Evolutionary conservation across 345 rosid species (phyloP).

Genomic region (Viola odorata): DNA sequence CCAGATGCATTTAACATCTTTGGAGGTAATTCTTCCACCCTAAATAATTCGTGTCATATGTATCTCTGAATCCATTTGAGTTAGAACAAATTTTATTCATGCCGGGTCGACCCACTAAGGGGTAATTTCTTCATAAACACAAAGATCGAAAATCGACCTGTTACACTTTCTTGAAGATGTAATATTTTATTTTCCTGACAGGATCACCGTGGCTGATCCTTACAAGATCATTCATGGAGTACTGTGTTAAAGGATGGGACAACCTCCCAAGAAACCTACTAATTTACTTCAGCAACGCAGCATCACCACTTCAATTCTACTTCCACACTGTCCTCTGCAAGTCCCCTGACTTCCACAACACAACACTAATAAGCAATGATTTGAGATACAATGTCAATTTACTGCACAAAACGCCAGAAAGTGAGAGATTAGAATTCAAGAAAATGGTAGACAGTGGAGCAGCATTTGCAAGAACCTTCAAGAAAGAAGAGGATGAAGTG

Average conservation of each 20-base stretch:
- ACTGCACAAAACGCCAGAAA: neutral
- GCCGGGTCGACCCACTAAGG: neutral
- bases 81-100: too few species aligned
- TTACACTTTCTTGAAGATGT: neutral
- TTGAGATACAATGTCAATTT: slow-evolving; percentile 21
- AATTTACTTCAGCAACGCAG: slow-evolving; percentile 32
- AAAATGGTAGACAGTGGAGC: slow-evolving; percentile 19
- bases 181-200: neutral
- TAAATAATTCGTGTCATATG: too few species aligned
- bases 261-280: slow-evolving; percentile 33
- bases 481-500: slow-evolving; percentile 13
- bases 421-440: slow-evolving; percentile 6
- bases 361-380: slow-evolving; percentile 14
- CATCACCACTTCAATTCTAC: slow-evolving; percentile 27
- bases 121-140: neutral
- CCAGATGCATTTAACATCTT: slow-evolving; percentile 32
- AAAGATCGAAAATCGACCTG: too few species aligned
- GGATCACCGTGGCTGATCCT: slow-evolving; percentile 37
- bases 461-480: slow-evolving; percentile 27
- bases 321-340: slow-evolving; percentile 39
- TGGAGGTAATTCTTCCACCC: slow-evolving; percentile 21
- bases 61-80: too few species aligned
- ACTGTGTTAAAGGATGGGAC: slow-evolving; percentile 34
- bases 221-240: slow-evolving; percentile 26
- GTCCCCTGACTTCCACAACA: slow-evolving; percentile 32